Percentiles rank a stretch among this genome's conserved stretches.
These are phyloP conservation scores for Puccinia coronata DNA, from an alignment of 1,284 basidiomycete genomes.

Conservation along the genomic window DNA sequence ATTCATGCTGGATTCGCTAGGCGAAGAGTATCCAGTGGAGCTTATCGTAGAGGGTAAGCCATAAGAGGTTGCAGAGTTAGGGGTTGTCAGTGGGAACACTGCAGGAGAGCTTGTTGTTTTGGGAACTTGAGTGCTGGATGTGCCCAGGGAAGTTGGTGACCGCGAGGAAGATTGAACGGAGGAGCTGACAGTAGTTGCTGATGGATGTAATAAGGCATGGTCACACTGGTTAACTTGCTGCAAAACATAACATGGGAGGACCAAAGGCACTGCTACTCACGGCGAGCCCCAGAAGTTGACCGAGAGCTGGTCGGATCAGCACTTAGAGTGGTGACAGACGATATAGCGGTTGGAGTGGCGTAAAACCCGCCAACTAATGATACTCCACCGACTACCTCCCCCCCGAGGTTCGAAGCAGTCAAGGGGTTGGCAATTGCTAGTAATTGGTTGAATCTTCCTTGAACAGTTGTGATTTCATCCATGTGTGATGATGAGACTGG, in stretches of 20 bases:
- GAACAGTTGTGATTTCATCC: conserved; percentile 10
- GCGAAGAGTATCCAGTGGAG: neutral
- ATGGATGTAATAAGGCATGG: neutral
- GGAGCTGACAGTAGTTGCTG: conserved; percentile 22
- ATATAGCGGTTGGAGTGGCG: conserved; percentile 23
- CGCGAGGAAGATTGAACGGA: neutral
- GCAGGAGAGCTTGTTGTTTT: neutral
- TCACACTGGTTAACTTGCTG: neutral
- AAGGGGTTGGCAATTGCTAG: conserved; percentile 30
- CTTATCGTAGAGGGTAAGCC: neutral
- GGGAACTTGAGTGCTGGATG: conserved; percentile 25
- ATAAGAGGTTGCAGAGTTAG: neutral
- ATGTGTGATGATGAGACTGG: neutral
- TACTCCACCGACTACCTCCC: conserved; percentile 24
- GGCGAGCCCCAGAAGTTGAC: conserved; percentile 13
- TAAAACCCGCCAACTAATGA: conserved; percentile 29
- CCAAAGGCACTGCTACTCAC: neutral
- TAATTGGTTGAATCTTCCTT: conserved; percentile 30
- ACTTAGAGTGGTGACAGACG: neutral
- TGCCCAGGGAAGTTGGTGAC: neutral
- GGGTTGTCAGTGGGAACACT: neutral
- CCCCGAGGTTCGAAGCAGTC: conserved; percentile 11
- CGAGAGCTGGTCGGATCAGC: conserved; percentile 8
- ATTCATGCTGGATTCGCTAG: neutral
- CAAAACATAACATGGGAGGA: neutral